Evolutionary conservation across 2,329 filamentous ascomycete genomes (phyloP).

Genomic region (Zymoseptoria tritici): DNA sequence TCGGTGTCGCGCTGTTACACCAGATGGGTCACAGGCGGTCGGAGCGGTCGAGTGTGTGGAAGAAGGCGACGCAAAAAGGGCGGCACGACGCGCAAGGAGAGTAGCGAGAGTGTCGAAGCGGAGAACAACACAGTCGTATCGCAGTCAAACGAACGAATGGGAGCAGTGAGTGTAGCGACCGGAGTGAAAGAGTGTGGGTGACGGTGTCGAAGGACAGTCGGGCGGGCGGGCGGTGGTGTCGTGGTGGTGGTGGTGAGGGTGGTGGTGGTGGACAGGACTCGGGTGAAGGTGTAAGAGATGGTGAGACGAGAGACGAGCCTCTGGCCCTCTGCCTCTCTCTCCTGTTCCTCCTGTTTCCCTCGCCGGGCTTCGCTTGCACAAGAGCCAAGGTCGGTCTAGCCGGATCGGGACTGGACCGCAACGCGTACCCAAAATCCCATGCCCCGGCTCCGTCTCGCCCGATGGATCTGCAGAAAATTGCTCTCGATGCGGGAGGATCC

Average conservation of each 20-base stretch:
- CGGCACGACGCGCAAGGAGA: not conserved
- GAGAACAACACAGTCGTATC: not conserved
- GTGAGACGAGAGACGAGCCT: not conserved
- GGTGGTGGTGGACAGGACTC: not conserved
- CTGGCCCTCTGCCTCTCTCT: too few species aligned
- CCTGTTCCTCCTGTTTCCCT: not conserved
- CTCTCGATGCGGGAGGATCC: not conserved
- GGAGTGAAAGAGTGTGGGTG: not conserved
- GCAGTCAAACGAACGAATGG: not conserved
- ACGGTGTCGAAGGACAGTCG: not conserved
- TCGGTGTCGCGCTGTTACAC: not conserved
- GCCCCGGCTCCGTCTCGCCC: too few species aligned
- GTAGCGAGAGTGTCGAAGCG: not conserved
- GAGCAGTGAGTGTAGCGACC: not conserved
- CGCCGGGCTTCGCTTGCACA: not conserved
- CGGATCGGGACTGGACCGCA: not conserved
- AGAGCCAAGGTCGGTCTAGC: not conserved
- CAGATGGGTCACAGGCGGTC: not conserved
- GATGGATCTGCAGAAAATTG: not conserved
- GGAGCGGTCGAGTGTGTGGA: not conserved
- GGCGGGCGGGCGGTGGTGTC: not conserved
- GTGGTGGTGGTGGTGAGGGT: not conserved
- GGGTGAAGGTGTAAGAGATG: not conserved
- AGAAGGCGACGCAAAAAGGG: not conserved
- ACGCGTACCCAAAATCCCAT: not conserved